Base-by-base conservation (phyloP, 495 filamentous ascomycete genomes). In the Lichina pygmaea region DNA sequence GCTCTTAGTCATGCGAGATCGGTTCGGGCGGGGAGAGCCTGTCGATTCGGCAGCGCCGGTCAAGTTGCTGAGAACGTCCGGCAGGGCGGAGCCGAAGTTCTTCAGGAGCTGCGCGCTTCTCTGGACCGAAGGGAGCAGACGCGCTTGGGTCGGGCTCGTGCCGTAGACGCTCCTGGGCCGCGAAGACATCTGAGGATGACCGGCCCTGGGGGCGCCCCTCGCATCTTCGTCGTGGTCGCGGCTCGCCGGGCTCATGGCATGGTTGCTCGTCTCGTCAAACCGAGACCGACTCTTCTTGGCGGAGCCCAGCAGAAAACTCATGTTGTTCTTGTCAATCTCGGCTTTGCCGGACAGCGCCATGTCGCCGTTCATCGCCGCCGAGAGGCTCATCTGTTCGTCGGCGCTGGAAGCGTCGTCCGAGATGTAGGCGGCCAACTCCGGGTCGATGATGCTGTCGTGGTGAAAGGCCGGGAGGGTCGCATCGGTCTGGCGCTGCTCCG, bases 361-460 rank as follows among this genome's bases (percentile, higher is more conserved):
- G 31, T 61, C 62, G 17, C 67, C 66, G 33, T 66, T 66, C 17
- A 91, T 72, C 0, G 78, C 76, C 30, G 81, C 71, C 54, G 89
- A 73, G 13, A 95, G 77, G 57, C 76, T 86, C 59, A 84, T 73
- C 54, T 89, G 82, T 45, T 95, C 85, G 51, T 93, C 86, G 13
- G 77, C 89, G 53, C 81, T 94, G 2, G 82, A 86, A 16, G 76
- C 84, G 52, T 85, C 79, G 57, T 99, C 91, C 13, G 89, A 95
- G 65, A 95, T 77, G 60, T 86, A 95, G 31, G 84, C 81, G 2
- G 85, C 86, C 12, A 95, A 64, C 53, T 95, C 91, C 4, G 91
- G 86, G 53, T 99, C 91, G 55, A 95, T 95, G 51, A 99, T 93
- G 53, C 82, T 94, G 55, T 99, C 91, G 51, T 83, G 83, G 54